Evolutionary conservation across 768 basidiomycete genomes (phyloP), one percentile per base, ranked within the genome.

Genomic region (Imleria badia): DNA sequence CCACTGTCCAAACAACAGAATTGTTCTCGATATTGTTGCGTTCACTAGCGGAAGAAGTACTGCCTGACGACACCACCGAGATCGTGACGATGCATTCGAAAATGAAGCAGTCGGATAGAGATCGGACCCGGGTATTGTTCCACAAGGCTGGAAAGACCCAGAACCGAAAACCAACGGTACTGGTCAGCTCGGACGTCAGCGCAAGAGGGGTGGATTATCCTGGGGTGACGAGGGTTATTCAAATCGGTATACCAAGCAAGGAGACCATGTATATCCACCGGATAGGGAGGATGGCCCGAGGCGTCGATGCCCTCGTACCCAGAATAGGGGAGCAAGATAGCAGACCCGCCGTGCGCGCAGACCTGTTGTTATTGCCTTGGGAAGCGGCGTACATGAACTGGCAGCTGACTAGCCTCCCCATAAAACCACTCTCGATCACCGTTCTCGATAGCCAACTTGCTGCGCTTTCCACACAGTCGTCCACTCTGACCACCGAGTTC

Each of bases 141-240:
- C 51, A 15, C n/a, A 36, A 38, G 19, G 48, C 55, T 29, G 48
- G 51, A 34, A 57, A 48, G 33, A 44, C 29, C n/a, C 56, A 2
- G 17, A 66, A 72, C 2, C 76, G 76, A 34, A 54, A 19, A 6
- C 80, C 85, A 0, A 75, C 81, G 3, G 75, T 97, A 30, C 81
- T 96, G 48, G 77, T 97, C 60, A 89, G 86, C 5, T 94, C 92
- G 1, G 94, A 96, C 60, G 85, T 96, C 6, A 94, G 91, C 29
- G 91, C 92, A 20, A 83, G 92, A 53, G 91, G 91, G 15, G 81
- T 95, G 42, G 91, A 96, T 69, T 96, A 95, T 67, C 92, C 92
- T 9, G 84, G 82, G 19, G 89, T 94, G 20, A 91, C 91, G 0
- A 85, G 94, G 36, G 89, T 95, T 56, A 88, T 98, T 59, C 97